A percentile compares a stretch with the other conserved stretches of the same genome.
Conservation (phyloP, 768 basidiomycete genomes). For the Imleria badia region DNA sequence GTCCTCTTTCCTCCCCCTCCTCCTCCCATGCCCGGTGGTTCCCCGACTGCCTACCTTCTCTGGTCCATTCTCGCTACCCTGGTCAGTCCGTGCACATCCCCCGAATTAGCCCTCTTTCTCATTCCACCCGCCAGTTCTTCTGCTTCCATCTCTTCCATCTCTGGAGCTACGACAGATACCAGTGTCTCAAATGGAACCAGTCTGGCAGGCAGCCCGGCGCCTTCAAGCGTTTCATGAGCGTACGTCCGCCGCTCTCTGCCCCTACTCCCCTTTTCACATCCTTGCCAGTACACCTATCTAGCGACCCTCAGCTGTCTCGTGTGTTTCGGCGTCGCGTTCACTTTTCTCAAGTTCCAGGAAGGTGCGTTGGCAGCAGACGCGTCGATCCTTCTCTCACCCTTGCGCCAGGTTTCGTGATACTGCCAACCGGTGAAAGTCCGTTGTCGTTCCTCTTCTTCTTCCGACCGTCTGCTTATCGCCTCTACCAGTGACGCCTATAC, state of each 20-base stretch:
- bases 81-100: constrained; percentile 41
- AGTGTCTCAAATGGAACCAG: constrained; percentile 67
- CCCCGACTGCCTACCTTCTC: constrained; percentile 70
- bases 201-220: constrained; percentile 77
- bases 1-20: background rate
- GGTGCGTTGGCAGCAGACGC: constrained; percentile 38
- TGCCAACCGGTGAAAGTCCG: constrained; percentile 13
- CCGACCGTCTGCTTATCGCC: constrained; percentile 2
- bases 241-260: constrained; percentile 36
- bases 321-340: constrained; percentile 60
- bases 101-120: background rate
- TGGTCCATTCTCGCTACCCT: constrained; percentile 71
- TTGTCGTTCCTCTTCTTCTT: background rate
- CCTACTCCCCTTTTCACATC: constrained; percentile 12
- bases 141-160: constrained; percentile 69
- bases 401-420: constrained; percentile 15
- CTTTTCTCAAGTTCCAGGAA: constrained; percentile 70
- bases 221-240: constrained; percentile 90
- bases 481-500: constrained; percentile 53
- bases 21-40: constrained; percentile 65
- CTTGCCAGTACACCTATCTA: constrained; percentile 74
- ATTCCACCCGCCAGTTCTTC: constrained; percentile 49
- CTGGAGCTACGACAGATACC: constrained; percentile 78
- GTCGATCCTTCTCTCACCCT: background rate
- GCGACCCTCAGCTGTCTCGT: constrained; percentile 64